phyloP scores from a whole-genome alignment of 495 filamentous ascomycete genomes.

The Penicillium subrubescens region DNA sequence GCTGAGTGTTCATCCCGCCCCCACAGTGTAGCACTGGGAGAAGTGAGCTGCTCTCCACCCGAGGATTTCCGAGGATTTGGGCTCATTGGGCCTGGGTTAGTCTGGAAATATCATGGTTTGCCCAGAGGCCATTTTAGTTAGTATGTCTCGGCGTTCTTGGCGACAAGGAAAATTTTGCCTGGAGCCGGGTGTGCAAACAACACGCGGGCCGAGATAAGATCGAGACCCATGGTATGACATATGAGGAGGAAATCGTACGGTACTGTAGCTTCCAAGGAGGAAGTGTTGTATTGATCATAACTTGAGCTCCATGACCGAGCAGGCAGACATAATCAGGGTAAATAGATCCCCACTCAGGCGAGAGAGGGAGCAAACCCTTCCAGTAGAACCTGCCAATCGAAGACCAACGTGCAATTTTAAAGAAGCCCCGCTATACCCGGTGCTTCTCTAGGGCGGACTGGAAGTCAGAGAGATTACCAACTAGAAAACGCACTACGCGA shows the following conservation, averaged over 20 bases:
- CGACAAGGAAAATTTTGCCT: not conserved
- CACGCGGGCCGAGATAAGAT: not conserved
- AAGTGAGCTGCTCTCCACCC: not conserved
- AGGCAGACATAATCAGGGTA: not conserved
- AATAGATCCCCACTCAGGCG: not conserved
- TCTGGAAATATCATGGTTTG: not conserved
- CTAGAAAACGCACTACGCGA: not conserved
- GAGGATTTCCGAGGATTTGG: not conserved
- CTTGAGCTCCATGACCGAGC: not conserved
- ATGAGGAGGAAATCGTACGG: not conserved
- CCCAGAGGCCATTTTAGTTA: not conserved
- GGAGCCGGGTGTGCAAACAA: not conserved
- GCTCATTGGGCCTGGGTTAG: not conserved
- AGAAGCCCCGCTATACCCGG: not conserved
- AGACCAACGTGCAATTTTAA: not conserved
- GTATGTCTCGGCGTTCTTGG: slow-evolving; percentile 2
- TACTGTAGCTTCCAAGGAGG: not conserved
- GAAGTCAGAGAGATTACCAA: not conserved
- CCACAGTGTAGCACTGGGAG: not conserved
- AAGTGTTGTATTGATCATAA: not conserved
- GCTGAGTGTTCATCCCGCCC: not conserved
- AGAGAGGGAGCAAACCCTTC: not conserved
- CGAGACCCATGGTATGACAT: not conserved
- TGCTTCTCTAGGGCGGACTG: not conserved
- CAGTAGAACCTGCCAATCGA: not conserved